Percentiles rank a stretch among this genome's conserved stretches.
Conservation (phyloP, 1,284 basidiomycete genomes). For the Heterobasidion parviporum region DNA sequence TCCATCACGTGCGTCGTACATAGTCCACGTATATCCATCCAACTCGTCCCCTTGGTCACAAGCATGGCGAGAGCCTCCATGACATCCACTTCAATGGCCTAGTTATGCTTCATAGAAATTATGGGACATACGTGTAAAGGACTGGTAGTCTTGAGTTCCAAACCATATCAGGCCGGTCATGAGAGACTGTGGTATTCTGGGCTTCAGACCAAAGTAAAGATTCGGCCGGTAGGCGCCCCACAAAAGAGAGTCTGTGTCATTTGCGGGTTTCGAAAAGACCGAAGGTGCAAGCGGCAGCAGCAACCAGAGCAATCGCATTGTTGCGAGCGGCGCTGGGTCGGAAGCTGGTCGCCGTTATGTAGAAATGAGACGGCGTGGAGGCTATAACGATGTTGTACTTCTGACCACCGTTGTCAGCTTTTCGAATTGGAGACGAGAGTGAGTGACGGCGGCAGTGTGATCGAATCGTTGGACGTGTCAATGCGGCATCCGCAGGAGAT, state of each 20-base stretch:
- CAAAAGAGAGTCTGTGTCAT: slow-evolving; percentile 58
- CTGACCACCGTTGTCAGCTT: not conserved
- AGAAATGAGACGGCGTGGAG: too few species aligned
- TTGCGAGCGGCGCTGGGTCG: not conserved
- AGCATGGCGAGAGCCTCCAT: slow-evolving; percentile 72
- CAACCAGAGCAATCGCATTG: slow-evolving; percentile 24
- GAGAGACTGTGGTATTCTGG: slow-evolving; percentile 77
- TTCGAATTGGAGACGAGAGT: not conserved
- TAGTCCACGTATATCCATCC: slow-evolving; percentile 78
- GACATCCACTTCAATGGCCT: slow-evolving; percentile 7
- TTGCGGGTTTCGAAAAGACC: slow-evolving; percentile 18
- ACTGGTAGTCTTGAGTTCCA: slow-evolving; percentile 74
- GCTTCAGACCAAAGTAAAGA: slow-evolving; percentile 87
- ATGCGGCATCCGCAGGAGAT: slow-evolving; percentile 1
- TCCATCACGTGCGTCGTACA: slow-evolving; percentile 80
- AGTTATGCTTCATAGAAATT: slow-evolving; percentile 2
- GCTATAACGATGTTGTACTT: not conserved
- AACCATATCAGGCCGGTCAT: slow-evolving; percentile 93
- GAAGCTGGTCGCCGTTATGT: not conserved
- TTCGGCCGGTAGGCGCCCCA: slow-evolving; percentile 92
- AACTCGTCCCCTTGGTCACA: slow-evolving; percentile 85
- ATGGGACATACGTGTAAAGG: slow-evolving; percentile 48
- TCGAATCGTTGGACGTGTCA: not conserved
- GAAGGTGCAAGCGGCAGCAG: slow-evolving; percentile 19
- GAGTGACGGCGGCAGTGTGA: not conserved